phyloP scores from a whole-genome alignment of 2,329 filamentous ascomycete species.

The Beauveria asiatica region DNA sequence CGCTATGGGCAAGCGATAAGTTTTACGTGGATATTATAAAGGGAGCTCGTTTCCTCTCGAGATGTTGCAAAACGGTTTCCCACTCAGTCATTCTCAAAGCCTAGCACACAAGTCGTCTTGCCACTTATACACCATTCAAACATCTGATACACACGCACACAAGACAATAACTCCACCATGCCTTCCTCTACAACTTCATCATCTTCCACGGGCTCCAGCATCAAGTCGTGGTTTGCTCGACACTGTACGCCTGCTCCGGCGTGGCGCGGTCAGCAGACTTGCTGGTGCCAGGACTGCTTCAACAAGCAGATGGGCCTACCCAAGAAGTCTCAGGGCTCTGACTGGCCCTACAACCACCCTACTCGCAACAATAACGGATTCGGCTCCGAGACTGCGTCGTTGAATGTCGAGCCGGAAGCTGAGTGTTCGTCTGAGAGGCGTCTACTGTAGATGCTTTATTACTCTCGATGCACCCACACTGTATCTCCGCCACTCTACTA shows the following conservation, averaged over 20 bases:
- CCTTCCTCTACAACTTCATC: conserved; percentile 12
- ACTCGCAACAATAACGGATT: conserved; percentile 5
- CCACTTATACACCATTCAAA: not conserved
- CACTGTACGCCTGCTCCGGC: conserved; percentile 32
- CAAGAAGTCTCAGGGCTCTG: not conserved
- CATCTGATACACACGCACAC: not conserved
- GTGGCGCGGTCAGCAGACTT: conserved; percentile 24
- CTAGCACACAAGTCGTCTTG: not conserved
- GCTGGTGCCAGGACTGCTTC: conserved; percentile 29
- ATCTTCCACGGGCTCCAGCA: conserved; percentile 14
- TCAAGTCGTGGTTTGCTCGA: conserved; percentile 30
- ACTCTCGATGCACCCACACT: not conserved
- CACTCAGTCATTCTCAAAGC: not conserved
- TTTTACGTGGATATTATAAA: conserved; percentile 5
- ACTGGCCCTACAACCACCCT: conserved; percentile 10
- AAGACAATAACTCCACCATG: not conserved
- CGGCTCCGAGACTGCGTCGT: conserved; percentile 1
- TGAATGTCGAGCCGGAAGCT: not conserved
- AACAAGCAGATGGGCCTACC: conserved; percentile 2
- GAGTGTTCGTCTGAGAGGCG: conserved; percentile 2
- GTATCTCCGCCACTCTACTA: not conserved
- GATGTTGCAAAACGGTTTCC: not conserved
- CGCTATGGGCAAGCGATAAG: not conserved
- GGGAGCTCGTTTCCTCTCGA: not conserved
- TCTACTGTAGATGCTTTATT: not conserved